phyloP scores from a whole-genome alignment of 202 grass and related monocot species.

The Setaria italica region DNA sequence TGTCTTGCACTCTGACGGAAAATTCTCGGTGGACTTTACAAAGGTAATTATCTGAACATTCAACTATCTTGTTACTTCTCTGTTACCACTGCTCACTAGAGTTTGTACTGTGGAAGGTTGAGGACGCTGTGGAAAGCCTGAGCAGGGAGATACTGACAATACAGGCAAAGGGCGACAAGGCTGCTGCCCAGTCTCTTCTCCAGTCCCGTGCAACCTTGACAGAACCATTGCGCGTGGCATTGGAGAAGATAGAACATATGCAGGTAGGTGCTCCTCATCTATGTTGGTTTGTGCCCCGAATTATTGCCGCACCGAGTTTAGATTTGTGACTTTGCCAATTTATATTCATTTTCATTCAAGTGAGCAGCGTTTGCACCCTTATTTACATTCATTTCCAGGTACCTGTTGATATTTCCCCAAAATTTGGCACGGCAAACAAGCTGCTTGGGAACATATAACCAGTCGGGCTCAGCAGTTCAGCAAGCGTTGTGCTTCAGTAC shows the following conservation, averaged over 20 bases:
- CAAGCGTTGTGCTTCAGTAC: not conserved
- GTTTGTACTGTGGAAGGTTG: constrained; percentile 60
- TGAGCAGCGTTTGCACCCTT: not conserved
- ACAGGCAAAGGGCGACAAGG: constrained; percentile 89
- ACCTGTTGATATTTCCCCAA: constrained; percentile 81
- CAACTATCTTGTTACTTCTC: not conserved
- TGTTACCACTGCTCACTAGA: constrained; percentile 8
- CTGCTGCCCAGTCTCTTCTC: constrained; percentile 67
- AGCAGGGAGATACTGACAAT: constrained; percentile 91
- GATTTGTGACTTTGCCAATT: not conserved
- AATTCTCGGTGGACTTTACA: constrained; percentile 91
- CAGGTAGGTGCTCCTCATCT: constrained; percentile 45
- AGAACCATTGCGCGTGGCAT: constrained; percentile 68
- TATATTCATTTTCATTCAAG: not conserved
- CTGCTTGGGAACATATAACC: constrained; percentile 50
- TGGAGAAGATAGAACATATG: constrained; percentile 86
- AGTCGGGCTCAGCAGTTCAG: not conserved
- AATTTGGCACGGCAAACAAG: constrained; percentile 62
- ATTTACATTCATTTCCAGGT: constrained; percentile 53
- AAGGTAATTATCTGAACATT: constrained; percentile 55
- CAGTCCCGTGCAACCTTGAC: constrained; percentile 77
- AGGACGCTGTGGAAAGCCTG: constrained; percentile 88
- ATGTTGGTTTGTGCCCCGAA: not conserved
- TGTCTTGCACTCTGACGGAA: constrained; percentile 78
- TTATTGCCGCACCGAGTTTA: not conserved